Evolutionary conservation across 2,329 filamentous ascomycete genomes (phyloP), one percentile per base, ranked within the genome.

Genomic region (Diaporthe batatas): DNA sequence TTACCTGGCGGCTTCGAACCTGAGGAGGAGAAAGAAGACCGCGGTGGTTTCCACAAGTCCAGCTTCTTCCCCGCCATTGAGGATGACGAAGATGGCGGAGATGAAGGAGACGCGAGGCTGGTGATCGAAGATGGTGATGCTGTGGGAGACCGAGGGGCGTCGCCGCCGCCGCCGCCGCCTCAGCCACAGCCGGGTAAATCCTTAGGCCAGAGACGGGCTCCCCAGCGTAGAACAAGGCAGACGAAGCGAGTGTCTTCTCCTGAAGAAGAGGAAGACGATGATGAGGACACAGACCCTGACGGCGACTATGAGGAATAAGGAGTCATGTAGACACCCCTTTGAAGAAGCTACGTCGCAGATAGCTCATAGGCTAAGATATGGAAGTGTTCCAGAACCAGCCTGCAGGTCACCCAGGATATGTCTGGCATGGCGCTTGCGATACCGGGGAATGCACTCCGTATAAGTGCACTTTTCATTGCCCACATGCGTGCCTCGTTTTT

Each of bases 1-100:
- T 79, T 92, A 11, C 89, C 87, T 0, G 88, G 90, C 72, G 88
- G 86, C 1, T 87, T 85, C 65, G 86, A 89, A 36, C 84, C 86
- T 53, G 86, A 86, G 23, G 85, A 84, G 18, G 81, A 80, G n/a
- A 14, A 21, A 21, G 59, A 51, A 49, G 59, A 82, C 10, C 73
- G 75, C 6, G 77, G 79, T 3, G 59, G 36, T 3, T 44, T 68
- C 44, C 77, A 81, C 5, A 83, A 81, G 0, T 88, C 86, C 0
- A 83, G 81, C 8, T 89, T 87, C 75, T 89, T 89, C 0, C 82
- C 83, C 0, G 79, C 82, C 7, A 78, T 79, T 16, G 84, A 86
- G 2, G 84, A 85, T 3, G 85, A 86, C 18, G 73, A 74, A 18
- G 71, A 71, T 12, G 73, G 81, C 1, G 81, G 78, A 0, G 81